These are phyloP conservation scores for Clavulina sp. DNA, from an alignment of 768 basidiomycete genomes.

Conservation along the genomic window DNA sequence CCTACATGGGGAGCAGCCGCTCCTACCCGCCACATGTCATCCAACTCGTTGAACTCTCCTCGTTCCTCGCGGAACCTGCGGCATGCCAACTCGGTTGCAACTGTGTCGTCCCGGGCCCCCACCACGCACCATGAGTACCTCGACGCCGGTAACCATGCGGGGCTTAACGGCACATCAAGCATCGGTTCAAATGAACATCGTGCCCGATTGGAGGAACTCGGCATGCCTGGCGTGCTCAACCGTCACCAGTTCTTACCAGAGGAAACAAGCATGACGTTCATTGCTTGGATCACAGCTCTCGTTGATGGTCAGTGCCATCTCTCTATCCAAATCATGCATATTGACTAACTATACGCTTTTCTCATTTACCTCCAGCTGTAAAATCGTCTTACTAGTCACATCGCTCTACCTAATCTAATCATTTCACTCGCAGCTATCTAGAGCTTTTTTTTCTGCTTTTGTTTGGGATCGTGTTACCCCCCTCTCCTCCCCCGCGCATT, in stretches of 20 bases:
- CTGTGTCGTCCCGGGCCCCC: constrained; percentile 43
- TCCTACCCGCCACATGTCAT: constrained; percentile 35
- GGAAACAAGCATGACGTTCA: not conserved
- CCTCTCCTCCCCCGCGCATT: too few relatives aligned
- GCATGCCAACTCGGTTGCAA: constrained; percentile 27
- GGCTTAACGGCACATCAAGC: constrained; percentile 15
- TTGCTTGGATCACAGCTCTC: not conserved
- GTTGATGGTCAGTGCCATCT: too few relatives aligned
- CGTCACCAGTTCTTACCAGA: constrained; percentile 39
- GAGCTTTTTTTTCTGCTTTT: too few relatives aligned
- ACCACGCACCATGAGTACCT: constrained; percentile 34
- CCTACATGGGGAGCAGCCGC: constrained; percentile 54
- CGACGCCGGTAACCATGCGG: constrained; percentile 11
- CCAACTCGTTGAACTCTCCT: constrained; percentile 10
- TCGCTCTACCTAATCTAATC: too few relatives aligned
- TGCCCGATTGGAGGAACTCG: constrained; percentile 44
- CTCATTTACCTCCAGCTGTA: too few relatives aligned
- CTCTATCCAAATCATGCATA: too few relatives aligned
- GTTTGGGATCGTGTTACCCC: too few relatives aligned
- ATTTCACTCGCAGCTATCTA: too few relatives aligned
- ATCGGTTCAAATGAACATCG: constrained; percentile 35
- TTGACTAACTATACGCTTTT: too few relatives aligned
- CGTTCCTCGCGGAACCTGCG: not conserved
- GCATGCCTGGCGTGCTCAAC: constrained; percentile 59
- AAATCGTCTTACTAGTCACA: too few relatives aligned